Base-by-base conservation (phyloP, 108 stramenopile species). In the Cyclotella choctawhatcheeana region DNA sequence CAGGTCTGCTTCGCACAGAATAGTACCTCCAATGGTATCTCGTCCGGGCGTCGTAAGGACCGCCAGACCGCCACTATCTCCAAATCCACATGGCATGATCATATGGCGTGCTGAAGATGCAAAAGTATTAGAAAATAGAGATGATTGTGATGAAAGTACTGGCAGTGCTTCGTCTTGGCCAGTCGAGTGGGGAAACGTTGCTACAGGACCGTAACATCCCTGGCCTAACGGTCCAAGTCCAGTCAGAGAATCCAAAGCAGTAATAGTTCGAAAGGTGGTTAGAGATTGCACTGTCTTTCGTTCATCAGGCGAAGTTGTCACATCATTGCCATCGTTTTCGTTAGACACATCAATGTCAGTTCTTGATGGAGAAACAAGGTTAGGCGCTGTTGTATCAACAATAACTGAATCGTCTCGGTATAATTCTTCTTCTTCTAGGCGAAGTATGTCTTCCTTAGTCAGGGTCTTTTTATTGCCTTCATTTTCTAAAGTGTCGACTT, bases 31-130 rank as follows among this genome's bases (percentile, higher is more conserved):
- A 68, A 88, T 88, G 45, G 53, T 64, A 37, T 94, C 89, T 45
- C 86, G 53, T 14, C 93, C 93, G 6, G 89, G 88, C 37, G 81
- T 79, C 44, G 87, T 88, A 7, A 91, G 30, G 21, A 92, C 55
- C 7, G 87, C 91, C 48, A 95, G 32, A 25, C 91, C 88, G 25
- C 93, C 93, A 67, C 88, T 88, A 8, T 89, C 82, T 2, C 93
- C 91, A 64, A 74, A 89, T 5, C 93, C 93, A 64, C 91, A 92
- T 0, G 93, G 91, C 65, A 87, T 86, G n/a, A 95, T 65, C 31
- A 85, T 75, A 33, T 79, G 77, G 32, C 77, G 70, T 44, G 77
- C 77, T 44, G 77, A 64, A 20, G 77, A 79, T 44, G 77, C 67
- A 58, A 77, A 77, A 0, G 76, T 64, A 35, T 69, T 69, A 26